phyloP scores from a whole-genome alignment of 2,329 filamentous ascomycete species.

The Verticillium nonalfalfae region DNA sequence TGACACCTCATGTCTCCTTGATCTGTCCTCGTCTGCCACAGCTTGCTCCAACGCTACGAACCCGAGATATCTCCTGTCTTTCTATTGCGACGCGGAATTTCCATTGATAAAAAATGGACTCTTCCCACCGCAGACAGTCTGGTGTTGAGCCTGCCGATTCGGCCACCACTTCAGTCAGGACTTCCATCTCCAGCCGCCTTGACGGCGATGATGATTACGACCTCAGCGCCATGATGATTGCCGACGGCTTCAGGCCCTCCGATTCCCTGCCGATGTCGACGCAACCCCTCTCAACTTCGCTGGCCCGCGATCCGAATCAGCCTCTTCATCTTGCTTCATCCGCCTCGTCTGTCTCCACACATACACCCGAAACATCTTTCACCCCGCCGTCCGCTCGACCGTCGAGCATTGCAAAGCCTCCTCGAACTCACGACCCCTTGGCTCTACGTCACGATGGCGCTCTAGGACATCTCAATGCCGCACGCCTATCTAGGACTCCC shows the following conservation, averaged over 20 bases:
- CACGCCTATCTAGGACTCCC: slow-evolving; percentile 14
- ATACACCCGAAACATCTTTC: slow-evolving; percentile 13
- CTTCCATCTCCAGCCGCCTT: slow-evolving; percentile 19
- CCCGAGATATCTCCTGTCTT: not conserved
- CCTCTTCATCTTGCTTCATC: not conserved
- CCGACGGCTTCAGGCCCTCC: slow-evolving; percentile 43
- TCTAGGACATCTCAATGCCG: slow-evolving; percentile 5
- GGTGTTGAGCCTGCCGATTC: slow-evolving; percentile 36
- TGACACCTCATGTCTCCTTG: not conserved
- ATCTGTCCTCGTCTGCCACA: not conserved
- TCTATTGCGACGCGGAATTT: not conserved
- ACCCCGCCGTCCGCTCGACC: slow-evolving; percentile 28
- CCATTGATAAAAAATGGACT: slow-evolving; percentile 27
- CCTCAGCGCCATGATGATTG: slow-evolving; percentile 41
- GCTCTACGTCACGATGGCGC: slow-evolving; percentile 44
- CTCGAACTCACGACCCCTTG: slow-evolving; percentile 40
- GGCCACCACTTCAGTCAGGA: slow-evolving; percentile 31
- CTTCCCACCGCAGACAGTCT: slow-evolving; percentile 27
- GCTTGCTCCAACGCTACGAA: not conserved
- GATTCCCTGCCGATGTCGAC: not conserved
- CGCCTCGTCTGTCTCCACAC: not conserved
- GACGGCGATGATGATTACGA: slow-evolving; percentile 40
- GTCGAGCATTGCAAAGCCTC: slow-evolving; percentile 52
- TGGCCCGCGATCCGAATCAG: not conserved
- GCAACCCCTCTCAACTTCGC: slow-evolving; percentile 12